phyloP scores from a whole-genome alignment of 2,329 filamentous ascomycete species.

The Canariomyces notabilis region DNA sequence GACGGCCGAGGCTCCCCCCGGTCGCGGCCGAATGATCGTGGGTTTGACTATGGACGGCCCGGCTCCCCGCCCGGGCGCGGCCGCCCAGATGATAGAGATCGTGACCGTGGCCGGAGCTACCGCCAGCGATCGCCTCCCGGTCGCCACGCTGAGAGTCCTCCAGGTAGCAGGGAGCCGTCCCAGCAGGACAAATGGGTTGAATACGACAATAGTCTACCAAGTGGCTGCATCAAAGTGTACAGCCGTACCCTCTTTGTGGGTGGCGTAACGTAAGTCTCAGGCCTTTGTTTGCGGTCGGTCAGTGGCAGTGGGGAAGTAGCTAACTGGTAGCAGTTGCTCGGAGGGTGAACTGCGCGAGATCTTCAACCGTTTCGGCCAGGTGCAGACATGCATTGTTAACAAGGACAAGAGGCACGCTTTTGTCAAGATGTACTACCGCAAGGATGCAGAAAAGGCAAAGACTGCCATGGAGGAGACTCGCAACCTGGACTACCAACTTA shows the following conservation, averaged over 20 bases:
- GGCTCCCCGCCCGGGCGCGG: slow-evolving; percentile 52
- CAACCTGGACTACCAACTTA: slow-evolving; percentile 65
- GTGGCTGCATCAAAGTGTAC: slow-evolving; percentile 81
- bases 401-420: slow-evolving; percentile 97
- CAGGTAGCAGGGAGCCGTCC: slow-evolving; percentile 28
- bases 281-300: background rate
- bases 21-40: slow-evolving; percentile 56
- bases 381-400: slow-evolving; percentile 98
- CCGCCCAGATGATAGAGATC: slow-evolving; percentile 45
- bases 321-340: slow-evolving; percentile 50
- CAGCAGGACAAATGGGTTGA: slow-evolving; percentile 66
- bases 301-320: background rate
- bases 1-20: slow-evolving; percentile 62
- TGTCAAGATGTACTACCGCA: slow-evolving; percentile 93
- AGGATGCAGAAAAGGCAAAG: slow-evolving; percentile 78
- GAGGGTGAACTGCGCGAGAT: slow-evolving; percentile 77
- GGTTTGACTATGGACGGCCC: slow-evolving; percentile 68
- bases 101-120: slow-evolving; percentile 61
- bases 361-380: slow-evolving; percentile 76
- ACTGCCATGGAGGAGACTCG: slow-evolving; percentile 79
- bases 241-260: slow-evolving; percentile 96
- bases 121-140: slow-evolving; percentile 80
- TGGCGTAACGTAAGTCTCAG: slow-evolving; percentile 71
- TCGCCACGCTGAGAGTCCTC: slow-evolving; percentile 61
- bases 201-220: slow-evolving; percentile 67